Conservation (phyloP, 306 rosid species). For the Cicer judaicum region DNA sequence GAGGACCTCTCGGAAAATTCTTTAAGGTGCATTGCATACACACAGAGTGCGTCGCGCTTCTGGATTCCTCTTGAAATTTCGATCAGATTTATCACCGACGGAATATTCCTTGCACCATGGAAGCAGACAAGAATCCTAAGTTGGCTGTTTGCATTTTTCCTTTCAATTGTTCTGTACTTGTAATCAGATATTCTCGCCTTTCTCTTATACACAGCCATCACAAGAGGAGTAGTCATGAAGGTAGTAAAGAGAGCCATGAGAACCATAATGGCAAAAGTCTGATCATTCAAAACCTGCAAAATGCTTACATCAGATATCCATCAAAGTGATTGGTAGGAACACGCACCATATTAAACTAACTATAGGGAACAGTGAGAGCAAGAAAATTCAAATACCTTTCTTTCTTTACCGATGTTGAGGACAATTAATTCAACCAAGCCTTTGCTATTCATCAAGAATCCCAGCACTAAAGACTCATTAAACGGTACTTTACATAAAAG, state of each 20-base stretch:
- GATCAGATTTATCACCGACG: constrained; percentile 73
- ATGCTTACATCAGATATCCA: constrained; percentile 18
- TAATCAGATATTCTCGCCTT: constrained; percentile 52
- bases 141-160: constrained; percentile 60
- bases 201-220: constrained; percentile 61
- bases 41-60: constrained; percentile 63
- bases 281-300: constrained; percentile 87
- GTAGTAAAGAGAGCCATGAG: constrained; percentile 92
- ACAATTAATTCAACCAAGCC: constrained; percentile 92
- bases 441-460: constrained; percentile 87
- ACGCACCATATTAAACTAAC: constrained; percentile 28
- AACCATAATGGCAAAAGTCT: constrained; percentile 90
- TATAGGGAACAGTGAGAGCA: constrained; percentile 12
- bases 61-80: constrained; percentile 80
- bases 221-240: constrained; percentile 82
- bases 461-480: constrained; percentile 72
- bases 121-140: constrained; percentile 77
- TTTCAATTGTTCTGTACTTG: constrained; percentile 65
- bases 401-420: constrained; percentile 90
- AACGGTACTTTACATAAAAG: constrained; percentile 62
- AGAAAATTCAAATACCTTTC: constrained; percentile 62
- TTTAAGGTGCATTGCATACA: constrained; percentile 85
- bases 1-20: constrained; percentile 90
- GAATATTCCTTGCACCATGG: constrained; percentile 66
- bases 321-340: not conserved